phyloP scores from a whole-genome alignment of 345 rosid genomes.

The Salix caprea region DNA sequence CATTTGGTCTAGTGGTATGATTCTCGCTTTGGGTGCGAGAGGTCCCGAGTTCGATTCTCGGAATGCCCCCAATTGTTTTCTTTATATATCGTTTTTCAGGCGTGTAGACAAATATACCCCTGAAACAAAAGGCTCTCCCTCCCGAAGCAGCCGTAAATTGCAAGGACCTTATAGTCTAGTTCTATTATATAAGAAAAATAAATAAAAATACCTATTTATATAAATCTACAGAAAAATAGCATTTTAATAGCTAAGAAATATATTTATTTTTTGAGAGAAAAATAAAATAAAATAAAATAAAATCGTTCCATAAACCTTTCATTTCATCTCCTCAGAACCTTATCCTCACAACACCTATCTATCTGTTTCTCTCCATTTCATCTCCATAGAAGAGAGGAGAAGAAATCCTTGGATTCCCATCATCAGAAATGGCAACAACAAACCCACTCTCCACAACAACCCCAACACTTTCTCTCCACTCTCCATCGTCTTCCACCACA shows the following conservation, averaged over 20 bases:
- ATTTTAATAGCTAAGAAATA: too few species aligned
- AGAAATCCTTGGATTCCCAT: neutral
- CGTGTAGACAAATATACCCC: too few species aligned
- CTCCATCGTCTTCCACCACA: slow-evolving; percentile 27
- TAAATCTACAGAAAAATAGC: too few species aligned
- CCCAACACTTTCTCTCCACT: slow-evolving; percentile 27
- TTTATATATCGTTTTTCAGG: too few species aligned
- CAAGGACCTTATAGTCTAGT: too few species aligned
- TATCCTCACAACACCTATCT: neutral
- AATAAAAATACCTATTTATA: too few species aligned
- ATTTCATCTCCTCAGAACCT: neutral
- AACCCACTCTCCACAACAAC: slow-evolving; percentile 36
- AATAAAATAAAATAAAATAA: too few species aligned
- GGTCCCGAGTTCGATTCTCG: slow-evolving; percentile 70
- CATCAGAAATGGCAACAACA: slow-evolving; percentile 15
- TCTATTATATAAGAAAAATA: too few species aligned
- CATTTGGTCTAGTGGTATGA: slow-evolving; percentile 85
- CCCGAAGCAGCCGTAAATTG: too few species aligned
- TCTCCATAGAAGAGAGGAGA: neutral
- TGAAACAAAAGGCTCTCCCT: too few species aligned
- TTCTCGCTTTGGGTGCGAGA: slow-evolving; percentile 88
- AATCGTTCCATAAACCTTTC: neutral
- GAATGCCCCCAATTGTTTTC: slow-evolving; percentile 24
- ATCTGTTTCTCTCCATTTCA: neutral
- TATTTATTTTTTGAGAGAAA: too few species aligned